Evolutionary conservation across 2,329 filamentous ascomycete genomes (phyloP), one percentile per base, ranked within the genome.

Genomic region (Cordyceps tenuipes): DNA sequence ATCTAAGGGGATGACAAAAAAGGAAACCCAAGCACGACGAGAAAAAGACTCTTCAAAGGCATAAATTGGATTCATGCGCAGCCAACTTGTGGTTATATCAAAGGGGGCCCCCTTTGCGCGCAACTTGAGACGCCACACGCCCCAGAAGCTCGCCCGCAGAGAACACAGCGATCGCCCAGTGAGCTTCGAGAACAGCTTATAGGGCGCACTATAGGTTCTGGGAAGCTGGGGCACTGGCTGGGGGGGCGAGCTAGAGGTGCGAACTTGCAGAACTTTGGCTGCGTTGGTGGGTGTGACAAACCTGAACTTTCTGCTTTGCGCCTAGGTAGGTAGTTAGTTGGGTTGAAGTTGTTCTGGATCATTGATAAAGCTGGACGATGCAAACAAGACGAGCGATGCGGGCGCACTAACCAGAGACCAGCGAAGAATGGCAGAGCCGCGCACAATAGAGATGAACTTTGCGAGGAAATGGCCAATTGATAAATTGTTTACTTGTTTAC

Each of bases 101-200:
- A 48, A 39, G 56, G 56, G 56, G 23, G n/a, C n/a, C 23, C 23
- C 23, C 23, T 23, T 23, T 23, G 46, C 29, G 44, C 34, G 23
- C 55, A 43, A 58, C 56, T 43, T 58, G 56, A 58, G 56, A 58
- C 56, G 56, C 56, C 56, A 58, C 56, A 17, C 36, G 56, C 56
- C 56, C 56, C 56, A 58, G 56, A 58, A 51, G 46, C 31, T 51
- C 34, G 36, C n/a, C 36, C 56, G 49, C 39, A 41, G 13, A 15
- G 39, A 15, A 15, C 47, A 23, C 26, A 21, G 47, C 34, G 46
- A 57, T 57, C 55, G 36, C 46, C 46, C 46, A 43, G 34, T 43
- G 36, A 57, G 46, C 31, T 50, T 43, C 34, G 19, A 8, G 31
- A 31, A 50, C 19, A 47, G 41, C 31, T 47, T 43, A 43, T 43